phyloP scores from a whole-genome alignment of 2,329 filamentous ascomycete genomes.

The Trichoderma sp. region DNA sequence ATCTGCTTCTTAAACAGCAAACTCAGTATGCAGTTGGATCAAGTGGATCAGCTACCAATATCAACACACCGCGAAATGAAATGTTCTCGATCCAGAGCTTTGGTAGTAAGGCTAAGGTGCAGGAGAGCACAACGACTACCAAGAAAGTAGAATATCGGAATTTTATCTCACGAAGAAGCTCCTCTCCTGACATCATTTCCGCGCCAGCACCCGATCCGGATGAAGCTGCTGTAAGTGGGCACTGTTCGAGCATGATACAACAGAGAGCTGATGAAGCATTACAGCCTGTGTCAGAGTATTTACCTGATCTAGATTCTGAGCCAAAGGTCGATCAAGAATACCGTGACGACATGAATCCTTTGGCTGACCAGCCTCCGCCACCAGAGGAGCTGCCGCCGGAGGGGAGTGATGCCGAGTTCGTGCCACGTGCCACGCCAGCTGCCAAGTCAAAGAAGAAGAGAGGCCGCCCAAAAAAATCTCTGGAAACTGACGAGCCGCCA shows the following conservation, averaged over 20 bases:
- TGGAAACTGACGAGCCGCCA: constrained; percentile 24
- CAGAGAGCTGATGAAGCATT: constrained; percentile 1
- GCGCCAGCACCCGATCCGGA: not conserved
- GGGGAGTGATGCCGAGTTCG: constrained; percentile 26
- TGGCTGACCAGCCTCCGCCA: constrained; percentile 5
- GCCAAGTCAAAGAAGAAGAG: constrained; percentile 35
- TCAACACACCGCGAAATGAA: constrained; percentile 40
- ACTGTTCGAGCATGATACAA: not conserved
- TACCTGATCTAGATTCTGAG: not conserved
- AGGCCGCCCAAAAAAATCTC: constrained; percentile 38
- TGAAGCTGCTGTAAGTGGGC: constrained; percentile 2
- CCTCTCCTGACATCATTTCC: constrained; percentile 29
- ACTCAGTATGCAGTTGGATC: constrained; percentile 29
- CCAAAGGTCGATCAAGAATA: constrained; percentile 9
- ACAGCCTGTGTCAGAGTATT: not conserved
- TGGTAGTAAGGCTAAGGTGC: constrained; percentile 27
- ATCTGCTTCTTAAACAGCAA: not conserved
- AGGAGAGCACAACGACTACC: constrained; percentile 13
- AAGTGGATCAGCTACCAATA: constrained; percentile 40
- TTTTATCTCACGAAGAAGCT: constrained; percentile 14
- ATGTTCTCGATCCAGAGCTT: constrained; percentile 33
- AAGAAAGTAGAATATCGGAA: constrained; percentile 7
- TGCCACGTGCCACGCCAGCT: constrained; percentile 21
- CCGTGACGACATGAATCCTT: constrained; percentile 4
- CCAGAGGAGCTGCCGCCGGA: constrained; percentile 7